Evolutionary conservation across 352 stramenopile genomes (phyloP).

Genomic region (Pythium phragmitis): DNA sequence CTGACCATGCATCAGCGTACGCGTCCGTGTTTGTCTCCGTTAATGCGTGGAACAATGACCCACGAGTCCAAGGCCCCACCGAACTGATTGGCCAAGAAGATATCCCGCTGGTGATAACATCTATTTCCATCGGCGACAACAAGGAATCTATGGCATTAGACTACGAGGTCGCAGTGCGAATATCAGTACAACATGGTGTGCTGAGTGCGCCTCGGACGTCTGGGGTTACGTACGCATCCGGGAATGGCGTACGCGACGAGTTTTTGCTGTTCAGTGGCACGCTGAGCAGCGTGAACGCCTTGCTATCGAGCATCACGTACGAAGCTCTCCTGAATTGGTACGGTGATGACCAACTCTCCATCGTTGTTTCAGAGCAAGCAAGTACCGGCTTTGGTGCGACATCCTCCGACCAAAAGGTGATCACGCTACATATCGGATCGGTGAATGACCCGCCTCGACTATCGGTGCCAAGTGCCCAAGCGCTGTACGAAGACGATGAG

Average conservation of each 20-base stretch:
- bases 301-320: constrained; percentile 52
- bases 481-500: constrained; percentile 58
- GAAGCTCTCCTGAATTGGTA: constrained; percentile 74
- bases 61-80: constrained; percentile 40
- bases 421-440: constrained; percentile 44
- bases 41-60: constrained; percentile 73
- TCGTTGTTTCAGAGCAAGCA: constrained; percentile 64
- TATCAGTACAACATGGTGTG: constrained; percentile 59
- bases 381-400: constrained; percentile 52
- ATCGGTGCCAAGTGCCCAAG: constrained; percentile 45
- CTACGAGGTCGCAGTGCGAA: constrained; percentile 56
- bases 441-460: constrained; percentile 65
- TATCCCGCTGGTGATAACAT: constrained; percentile 33
- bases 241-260: constrained; percentile 46
- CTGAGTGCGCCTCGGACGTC: constrained; percentile 47
- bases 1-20: constrained; percentile 60
- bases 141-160: constrained; percentile 51
- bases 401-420: constrained; percentile 35
- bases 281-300: constrained; percentile 56
- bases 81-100: constrained; percentile 52
- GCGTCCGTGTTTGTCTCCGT: constrained; percentile 68
- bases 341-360: constrained; percentile 49
- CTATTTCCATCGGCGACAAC: constrained; percentile 49
- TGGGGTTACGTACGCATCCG: constrained; percentile 61
- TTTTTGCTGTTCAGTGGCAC: constrained; percentile 65